Evolutionary conservation across 768 basidiomycete genomes (phyloP).

Genomic region (Pisolithus microcarpus): DNA sequence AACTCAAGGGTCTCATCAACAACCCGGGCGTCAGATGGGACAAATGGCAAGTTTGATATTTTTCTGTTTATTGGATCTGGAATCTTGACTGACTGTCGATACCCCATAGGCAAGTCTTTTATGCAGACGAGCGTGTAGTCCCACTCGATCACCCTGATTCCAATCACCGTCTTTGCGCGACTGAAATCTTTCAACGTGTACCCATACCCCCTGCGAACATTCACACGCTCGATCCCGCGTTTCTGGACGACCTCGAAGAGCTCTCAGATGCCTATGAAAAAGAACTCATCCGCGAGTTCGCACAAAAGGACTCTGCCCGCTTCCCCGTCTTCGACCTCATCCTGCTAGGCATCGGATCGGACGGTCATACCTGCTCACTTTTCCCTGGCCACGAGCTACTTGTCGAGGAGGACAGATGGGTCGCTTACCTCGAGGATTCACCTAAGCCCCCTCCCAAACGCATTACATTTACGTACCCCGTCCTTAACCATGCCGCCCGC

Average conservation of each 20-base stretch:
- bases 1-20: slow-evolving; percentile 64
- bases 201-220: slow-evolving; percentile 72
- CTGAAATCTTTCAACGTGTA: slow-evolving; percentile 74
- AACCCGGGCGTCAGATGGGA: slow-evolving; percentile 78
- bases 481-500: slow-evolving; percentile 82
- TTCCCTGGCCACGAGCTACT: slow-evolving; percentile 91
- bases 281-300: slow-evolving; percentile 84
- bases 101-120: slow-evolving; percentile 86
- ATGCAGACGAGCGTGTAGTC: slow-evolving; percentile 93
- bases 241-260: slow-evolving; percentile 71
- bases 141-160: slow-evolving; percentile 90
- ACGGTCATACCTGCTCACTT: slow-evolving; percentile 96
- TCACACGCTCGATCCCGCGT: slow-evolving; percentile 67
- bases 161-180: slow-evolving; percentile 73
- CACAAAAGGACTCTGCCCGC: slow-evolving; percentile 85
- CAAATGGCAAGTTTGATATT: slow-evolving; percentile 63
- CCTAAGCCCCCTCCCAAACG: slow-evolving; percentile 89
- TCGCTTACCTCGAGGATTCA: slow-evolving; percentile 86
- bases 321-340: slow-evolving; percentile 98
- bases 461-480: slow-evolving; percentile 88
- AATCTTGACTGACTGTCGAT: neutral
- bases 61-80: neutral
- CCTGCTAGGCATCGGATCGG: slow-evolving; percentile 92
- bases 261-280: slow-evolving; percentile 77
- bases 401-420: slow-evolving; percentile 86